These are phyloP conservation scores for Trichophyton schoenleinii DNA, from an alignment of 2,329 filamentous ascomycete genomes.

Conservation along the genomic window DNA sequence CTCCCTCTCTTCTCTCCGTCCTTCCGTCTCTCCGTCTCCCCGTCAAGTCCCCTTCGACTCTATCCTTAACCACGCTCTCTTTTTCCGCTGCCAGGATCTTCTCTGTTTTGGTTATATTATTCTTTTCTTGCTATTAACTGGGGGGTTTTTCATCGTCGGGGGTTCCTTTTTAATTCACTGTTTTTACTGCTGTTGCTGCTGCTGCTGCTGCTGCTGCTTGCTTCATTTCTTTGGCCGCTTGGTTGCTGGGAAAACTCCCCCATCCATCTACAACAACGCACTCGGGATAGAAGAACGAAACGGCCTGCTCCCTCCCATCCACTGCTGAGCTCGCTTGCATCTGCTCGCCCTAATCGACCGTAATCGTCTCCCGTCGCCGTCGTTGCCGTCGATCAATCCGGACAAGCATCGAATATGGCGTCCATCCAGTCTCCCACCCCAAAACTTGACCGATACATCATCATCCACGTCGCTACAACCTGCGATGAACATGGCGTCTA, in stretches of 20 bases:
- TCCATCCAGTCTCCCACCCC: conserved; percentile 42
- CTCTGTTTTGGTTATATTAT: conserved; percentile 11
- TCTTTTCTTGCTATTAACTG: conserved; percentile 7
- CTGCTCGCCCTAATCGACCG: too few species aligned
- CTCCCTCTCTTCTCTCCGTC: conserved; percentile 29
- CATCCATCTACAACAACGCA: too few species aligned
- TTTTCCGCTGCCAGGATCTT: conserved; percentile 4
- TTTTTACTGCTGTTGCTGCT: background rate
- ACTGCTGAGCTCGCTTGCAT: too few species aligned
- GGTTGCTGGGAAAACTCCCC: too few species aligned
- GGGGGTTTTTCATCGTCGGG: background rate
- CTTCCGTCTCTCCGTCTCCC: conserved; percentile 3
- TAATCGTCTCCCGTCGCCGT: too few species aligned
- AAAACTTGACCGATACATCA: conserved; percentile 87
- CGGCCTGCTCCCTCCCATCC: too few species aligned
- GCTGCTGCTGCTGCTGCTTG: background rate
- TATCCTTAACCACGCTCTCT: conserved; percentile 15
- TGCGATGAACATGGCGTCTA: conserved; percentile 99
- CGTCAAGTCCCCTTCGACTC: conserved; percentile 7
- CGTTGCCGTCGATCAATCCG: too few species aligned
- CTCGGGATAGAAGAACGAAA: too few species aligned
- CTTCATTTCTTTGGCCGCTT: too few species aligned
- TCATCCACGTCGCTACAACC: conserved; percentile 96
- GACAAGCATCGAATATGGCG: conserved; percentile 24
- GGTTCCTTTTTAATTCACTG: background rate